Evolutionary conservation across 2,329 filamentous ascomycete species (phyloP).

Genomic region (Aaosphaeria arxii): DNA sequence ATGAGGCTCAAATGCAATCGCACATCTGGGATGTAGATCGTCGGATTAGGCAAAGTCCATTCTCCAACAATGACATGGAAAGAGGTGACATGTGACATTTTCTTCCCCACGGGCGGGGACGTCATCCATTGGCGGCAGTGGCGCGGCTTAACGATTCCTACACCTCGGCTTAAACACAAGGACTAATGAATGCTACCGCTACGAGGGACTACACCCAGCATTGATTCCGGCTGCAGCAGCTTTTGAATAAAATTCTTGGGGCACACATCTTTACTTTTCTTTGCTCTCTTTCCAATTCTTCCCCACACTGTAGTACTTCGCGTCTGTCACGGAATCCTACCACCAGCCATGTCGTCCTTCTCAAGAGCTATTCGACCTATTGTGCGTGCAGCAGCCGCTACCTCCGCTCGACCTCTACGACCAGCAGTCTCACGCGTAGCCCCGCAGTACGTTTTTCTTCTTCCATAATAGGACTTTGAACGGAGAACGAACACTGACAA

Average conservation of each 20-base stretch:
- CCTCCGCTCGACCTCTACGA: conserved; percentile 23
- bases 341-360: neutral
- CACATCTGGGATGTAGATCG: no score
- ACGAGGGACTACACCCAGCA: neutral
- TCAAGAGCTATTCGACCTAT: conserved; percentile 26
- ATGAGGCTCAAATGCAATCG: no score
- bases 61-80: no score
- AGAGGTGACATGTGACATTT: no score
- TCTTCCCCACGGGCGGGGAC: no score
- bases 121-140: no score
- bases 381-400: conserved; percentile 25
- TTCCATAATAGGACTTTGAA: neutral
- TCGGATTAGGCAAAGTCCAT: no score
- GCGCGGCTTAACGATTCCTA: neutral
- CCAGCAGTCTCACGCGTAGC: conserved; percentile 24
- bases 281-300: neutral
- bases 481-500: neutral
- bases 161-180: neutral
- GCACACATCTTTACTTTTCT: neutral
- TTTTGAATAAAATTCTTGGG: neutral
- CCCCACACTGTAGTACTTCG: conserved; percentile 10
- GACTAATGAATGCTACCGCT: no score
- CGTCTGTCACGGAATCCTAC: conserved; percentile 18
- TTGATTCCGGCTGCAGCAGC: neutral
- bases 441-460: conserved; percentile 24